Conservation (phyloP, 2,329 filamentous ascomycete genomes). For the Cercospora zeina region DNA sequence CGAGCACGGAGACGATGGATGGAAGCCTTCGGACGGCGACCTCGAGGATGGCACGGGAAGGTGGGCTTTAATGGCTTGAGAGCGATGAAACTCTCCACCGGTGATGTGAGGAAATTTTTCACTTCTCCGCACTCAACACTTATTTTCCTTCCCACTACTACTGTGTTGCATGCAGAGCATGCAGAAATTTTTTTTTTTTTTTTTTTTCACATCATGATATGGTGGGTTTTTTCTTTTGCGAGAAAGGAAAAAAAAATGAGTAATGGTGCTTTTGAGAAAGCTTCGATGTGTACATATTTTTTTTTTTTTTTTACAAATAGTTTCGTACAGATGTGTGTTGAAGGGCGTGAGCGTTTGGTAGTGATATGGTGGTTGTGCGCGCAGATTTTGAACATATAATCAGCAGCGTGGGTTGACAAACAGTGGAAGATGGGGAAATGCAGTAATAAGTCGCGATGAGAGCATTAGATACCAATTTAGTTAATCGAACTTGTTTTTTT, state of each 20-base stretch:
- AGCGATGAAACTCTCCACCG: no score
- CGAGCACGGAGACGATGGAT: slow-evolving; percentile 19
- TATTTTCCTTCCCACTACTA: background rate
- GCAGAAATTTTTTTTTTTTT: no score
- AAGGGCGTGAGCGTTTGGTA: background rate
- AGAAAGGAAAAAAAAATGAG: background rate
- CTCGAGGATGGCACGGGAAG: background rate
- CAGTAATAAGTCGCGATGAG: background rate
- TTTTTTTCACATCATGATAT: background rate
- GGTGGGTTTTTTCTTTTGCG: background rate
- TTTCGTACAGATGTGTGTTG: background rate
- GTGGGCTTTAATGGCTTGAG: slow-evolving; percentile 7
- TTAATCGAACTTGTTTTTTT: no score
- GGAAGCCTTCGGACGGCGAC: slow-evolving; percentile 14
- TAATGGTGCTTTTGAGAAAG: background rate
- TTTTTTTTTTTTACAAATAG: no score
- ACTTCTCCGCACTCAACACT: no score
- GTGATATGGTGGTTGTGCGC: background rate
- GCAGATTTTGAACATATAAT: background rate
- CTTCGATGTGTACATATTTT: background rate
- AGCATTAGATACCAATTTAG: slow-evolving; percentile 3
- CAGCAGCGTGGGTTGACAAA: background rate
- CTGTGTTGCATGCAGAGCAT: background rate
- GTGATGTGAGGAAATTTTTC: no score
- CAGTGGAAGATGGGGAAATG: background rate